phyloP scores from a whole-genome alignment of 2,329 filamentous ascomycete genomes.

The Didymella keratinophila region DNA sequence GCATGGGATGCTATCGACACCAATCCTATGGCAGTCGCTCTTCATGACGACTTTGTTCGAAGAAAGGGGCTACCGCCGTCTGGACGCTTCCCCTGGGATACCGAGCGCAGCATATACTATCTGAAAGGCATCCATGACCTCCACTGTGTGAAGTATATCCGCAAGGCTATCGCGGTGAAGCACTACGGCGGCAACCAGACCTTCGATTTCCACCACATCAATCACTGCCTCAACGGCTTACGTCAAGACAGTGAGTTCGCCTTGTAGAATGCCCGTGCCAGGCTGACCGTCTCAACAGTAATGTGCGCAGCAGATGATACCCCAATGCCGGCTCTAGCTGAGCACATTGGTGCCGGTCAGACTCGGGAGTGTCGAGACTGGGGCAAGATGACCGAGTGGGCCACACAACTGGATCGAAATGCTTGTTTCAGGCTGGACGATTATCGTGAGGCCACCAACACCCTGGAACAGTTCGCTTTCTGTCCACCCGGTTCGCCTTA shows the following conservation, averaged over 20 bases:
- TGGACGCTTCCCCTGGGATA: slow-evolving; percentile 47
- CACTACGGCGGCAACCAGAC: slow-evolving; percentile 33
- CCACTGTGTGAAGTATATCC: slow-evolving; percentile 48
- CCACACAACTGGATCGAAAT: slow-evolving; percentile 40
- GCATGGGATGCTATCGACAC: slow-evolving; percentile 49
- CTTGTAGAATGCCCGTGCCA: neutral
- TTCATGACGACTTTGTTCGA: slow-evolving; percentile 39
- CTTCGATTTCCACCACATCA: slow-evolving; percentile 41
- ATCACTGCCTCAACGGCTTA: slow-evolving; percentile 46
- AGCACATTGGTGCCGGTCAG: slow-evolving; percentile 40
- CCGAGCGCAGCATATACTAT: slow-evolving; percentile 46
- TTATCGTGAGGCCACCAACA: slow-evolving; percentile 48
- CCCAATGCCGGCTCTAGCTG: slow-evolving; percentile 41
- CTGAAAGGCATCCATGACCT: slow-evolving; percentile 47
- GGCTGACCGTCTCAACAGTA: slow-evolving; percentile 19
- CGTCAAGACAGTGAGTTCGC: slow-evolving; percentile 37
- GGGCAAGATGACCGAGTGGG: slow-evolving; percentile 44
- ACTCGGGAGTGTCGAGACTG: slow-evolving; percentile 45
- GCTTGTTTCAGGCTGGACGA: slow-evolving; percentile 47
- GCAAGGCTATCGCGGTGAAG: slow-evolving; percentile 45
- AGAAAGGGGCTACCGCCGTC: slow-evolving; percentile 36
- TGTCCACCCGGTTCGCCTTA: slow-evolving; percentile 45
- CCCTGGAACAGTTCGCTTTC: slow-evolving; percentile 46
- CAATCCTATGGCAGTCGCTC: slow-evolving; percentile 42
- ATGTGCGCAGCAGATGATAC: slow-evolving; percentile 49